Percentiles rank a stretch among this genome's conserved stretches.
These are phyloP conservation scores for Pleurotus salmoneostramineus DNA, from an alignment of 768 basidiomycete species.

Conservation along the genomic window DNA sequence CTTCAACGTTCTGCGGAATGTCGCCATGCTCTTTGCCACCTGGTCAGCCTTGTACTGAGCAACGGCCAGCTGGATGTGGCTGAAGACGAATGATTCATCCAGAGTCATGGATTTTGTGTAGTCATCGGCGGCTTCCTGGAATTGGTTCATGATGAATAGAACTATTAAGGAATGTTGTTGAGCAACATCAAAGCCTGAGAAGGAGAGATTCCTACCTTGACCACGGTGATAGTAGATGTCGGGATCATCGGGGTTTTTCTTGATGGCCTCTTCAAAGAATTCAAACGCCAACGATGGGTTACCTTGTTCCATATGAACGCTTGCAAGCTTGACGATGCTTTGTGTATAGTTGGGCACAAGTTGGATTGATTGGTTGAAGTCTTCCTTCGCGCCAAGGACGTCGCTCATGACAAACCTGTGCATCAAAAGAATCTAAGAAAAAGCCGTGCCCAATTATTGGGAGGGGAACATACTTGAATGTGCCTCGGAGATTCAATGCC, in stretches of 20 bases:
- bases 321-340: slow-evolving; percentile 93
- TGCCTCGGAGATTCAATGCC: slow-evolving; percentile 89
- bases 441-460: background rate
- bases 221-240: slow-evolving; percentile 99
- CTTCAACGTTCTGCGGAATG: slow-evolving; percentile 81
- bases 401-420: slow-evolving; percentile 85
- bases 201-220: slow-evolving; percentile 56
- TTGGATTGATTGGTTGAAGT: slow-evolving; percentile 73
- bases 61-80: slow-evolving; percentile 95
- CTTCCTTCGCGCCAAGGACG: slow-evolving; percentile 74
- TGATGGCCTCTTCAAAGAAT: slow-evolving; percentile 87
- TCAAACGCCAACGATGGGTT: slow-evolving; percentile 79
- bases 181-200: background rate
- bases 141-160: slow-evolving; percentile 93
- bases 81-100: slow-evolving; percentile 89
- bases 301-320: slow-evolving; percentile 95
- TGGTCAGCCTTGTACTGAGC: slow-evolving; percentile 92
- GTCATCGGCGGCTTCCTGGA: slow-evolving; percentile 79
- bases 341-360: slow-evolving; percentile 74
- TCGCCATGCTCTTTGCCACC: slow-evolving; percentile 79
- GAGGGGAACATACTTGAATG: slow-evolving; percentile 75
- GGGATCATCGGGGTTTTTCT: slow-evolving; percentile 78
- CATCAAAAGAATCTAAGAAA: background rate
- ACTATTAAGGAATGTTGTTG: slow-evolving; percentile 39
- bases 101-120: slow-evolving; percentile 88